phyloP scores from a whole-genome alignment of 495 filamentous ascomycete species.

The Podospora australis region DNA sequence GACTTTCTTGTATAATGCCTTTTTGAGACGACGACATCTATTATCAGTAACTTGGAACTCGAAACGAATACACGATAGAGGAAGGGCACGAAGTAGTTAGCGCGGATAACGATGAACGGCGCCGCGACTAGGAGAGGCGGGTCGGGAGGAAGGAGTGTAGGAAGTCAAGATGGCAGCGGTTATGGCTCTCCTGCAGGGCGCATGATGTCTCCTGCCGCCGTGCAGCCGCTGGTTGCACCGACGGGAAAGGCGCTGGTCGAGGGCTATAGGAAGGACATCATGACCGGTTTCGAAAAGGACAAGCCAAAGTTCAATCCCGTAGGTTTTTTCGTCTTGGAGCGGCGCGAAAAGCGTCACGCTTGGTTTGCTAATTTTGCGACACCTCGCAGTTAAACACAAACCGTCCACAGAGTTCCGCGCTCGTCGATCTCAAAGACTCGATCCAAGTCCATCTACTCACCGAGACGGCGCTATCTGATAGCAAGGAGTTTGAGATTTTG shows the following conservation, averaged over 20 bases:
- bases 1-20: constrained; percentile 13
- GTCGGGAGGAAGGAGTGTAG: constrained; percentile 2
- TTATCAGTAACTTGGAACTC: too few species aligned
- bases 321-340: constrained; percentile 11
- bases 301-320: constrained; percentile 44
- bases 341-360: background rate
- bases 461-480: constrained; percentile 87
- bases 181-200: background rate
- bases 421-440: constrained; percentile 47
- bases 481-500: constrained; percentile 72
- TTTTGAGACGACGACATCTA: background rate
- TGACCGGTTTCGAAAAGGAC: constrained; percentile 39
- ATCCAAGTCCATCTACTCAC: constrained; percentile 78
- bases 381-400: constrained; percentile 30
- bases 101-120: constrained; percentile 21
- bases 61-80: too few species aligned
- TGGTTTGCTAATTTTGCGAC: background rate
- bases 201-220: constrained; percentile 4
- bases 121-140: constrained; percentile 9
- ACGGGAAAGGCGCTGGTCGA: constrained; percentile 36
- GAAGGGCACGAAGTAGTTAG: too few species aligned
- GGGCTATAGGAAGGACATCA: constrained; percentile 41
- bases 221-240: constrained; percentile 20
- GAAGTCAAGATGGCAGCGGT: constrained; percentile 8
- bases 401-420: constrained; percentile 34